Conservation (phyloP, 73 alveolate species). For the Blepharisma japonicum region DNA sequence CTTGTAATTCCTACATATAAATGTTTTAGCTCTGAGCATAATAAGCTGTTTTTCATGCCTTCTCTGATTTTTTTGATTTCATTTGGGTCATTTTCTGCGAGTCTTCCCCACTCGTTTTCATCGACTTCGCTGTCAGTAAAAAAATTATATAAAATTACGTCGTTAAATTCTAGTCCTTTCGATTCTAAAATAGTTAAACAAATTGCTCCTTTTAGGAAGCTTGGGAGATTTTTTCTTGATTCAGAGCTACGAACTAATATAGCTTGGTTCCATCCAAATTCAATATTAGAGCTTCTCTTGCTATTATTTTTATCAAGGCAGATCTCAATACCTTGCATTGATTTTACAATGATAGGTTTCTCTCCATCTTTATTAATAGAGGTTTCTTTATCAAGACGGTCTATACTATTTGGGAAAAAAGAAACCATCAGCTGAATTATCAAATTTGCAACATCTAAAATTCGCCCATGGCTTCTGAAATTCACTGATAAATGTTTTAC, state of each 20-base stretch:
- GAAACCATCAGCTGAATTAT: constrained; percentile 61
- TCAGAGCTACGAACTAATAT: too few relatives aligned
- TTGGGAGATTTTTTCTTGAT: constrained; percentile 45
- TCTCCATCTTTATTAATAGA: constrained; percentile 60
- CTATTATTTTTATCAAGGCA: too few relatives aligned
- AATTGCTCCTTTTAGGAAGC: constrained; percentile 45
- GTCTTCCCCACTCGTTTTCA: constrained; percentile 23
- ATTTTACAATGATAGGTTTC: constrained; percentile 54
- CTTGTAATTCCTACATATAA: constrained; percentile 83
- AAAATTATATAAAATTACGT: constrained; percentile 69
- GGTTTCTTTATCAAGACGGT: constrained; percentile 66
- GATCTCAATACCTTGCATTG: too few relatives aligned
- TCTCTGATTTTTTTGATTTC: constrained; percentile 29
- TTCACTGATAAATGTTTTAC: constrained; percentile 44
- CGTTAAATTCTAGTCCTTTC: constrained; percentile 71
- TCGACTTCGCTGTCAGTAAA: constrained; percentile 43
- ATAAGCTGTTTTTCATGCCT: constrained; percentile 32
- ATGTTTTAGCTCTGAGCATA: constrained; percentile 76
- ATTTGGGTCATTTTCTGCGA: not conserved
- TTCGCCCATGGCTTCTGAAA: constrained; percentile 76
- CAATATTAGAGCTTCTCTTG: too few relatives aligned
- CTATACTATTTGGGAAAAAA: constrained; percentile 84
- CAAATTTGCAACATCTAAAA: constrained; percentile 72
- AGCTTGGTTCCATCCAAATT: constrained; percentile 74
- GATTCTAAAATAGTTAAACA: constrained; percentile 64